Evolutionary conservation across 2,329 filamentous ascomycete genomes (phyloP), one percentile per base, ranked within the genome.

Genomic region (Calonectria hawksworthii): DNA sequence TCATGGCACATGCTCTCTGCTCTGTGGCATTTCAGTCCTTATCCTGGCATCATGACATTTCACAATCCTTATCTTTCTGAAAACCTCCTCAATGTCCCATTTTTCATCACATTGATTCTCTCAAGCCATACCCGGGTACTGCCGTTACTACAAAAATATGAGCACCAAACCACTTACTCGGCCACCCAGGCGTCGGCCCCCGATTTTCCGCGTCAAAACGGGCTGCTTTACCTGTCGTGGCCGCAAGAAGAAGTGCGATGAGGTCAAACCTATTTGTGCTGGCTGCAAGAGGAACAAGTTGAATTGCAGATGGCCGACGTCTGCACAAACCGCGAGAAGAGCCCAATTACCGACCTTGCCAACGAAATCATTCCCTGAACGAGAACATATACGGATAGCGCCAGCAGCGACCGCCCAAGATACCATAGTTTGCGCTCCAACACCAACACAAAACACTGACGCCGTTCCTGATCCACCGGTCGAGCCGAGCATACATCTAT

Each of bases 171-270:
- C 56, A 38, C 34, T 41, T 10, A 2, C n/a, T 4, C 23, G 56
- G 36, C 56, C 56, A 18, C 56, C 10, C 3, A n/a, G 51, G 5
- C 65, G 56, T 5, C 71, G 65, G 9, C 71, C 54, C 14, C 72
- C 72, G 18, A 71, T 71, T 16, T 63, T 72, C 59, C 51, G 72
- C 21, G 74, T 76, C 26, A 75, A 73, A 61, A 75, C 76, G 21
- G 85, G 85, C 13, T 86, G 85, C 76, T 75, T 86, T 67, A 86
- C 85, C 26, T 87, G 85, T 75, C 83, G 86, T 41, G 78, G 77
- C 18, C 83, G 85, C n/a, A 86, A 86, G 81, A 86, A 86, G 81
- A 87, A 86, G 74, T 87, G 85, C 75, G 84, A 86, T 59, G 84
- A 86, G 77, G 76, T 76, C 14, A 85, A 84, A 74, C 85, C 84